Conservation (phyloP, 73 alveolate species). For the Uronychia binucleata region DNA sequence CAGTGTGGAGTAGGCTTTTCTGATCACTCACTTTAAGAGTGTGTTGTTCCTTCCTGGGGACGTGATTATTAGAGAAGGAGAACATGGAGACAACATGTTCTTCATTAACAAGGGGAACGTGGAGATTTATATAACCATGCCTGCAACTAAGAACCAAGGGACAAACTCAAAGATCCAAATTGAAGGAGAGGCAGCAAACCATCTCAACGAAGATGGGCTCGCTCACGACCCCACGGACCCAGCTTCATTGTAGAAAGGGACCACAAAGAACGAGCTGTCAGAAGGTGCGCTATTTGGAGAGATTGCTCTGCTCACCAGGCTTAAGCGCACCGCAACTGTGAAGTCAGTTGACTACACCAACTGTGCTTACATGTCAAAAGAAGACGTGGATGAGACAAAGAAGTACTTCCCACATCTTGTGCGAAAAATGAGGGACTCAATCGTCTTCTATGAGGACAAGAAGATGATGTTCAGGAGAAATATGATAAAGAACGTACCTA, state of each 20-base stretch:
- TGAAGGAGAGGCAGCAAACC: constrained; percentile 41
- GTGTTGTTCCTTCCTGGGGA: constrained; percentile 50
- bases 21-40: constrained; percentile 28
- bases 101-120: constrained; percentile 59
- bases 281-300: constrained; percentile 60
- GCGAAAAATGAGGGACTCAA: constrained; percentile 19
- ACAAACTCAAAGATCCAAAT: constrained; percentile 50
- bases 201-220: not conserved
- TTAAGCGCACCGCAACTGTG: constrained; percentile 51
- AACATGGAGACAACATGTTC: constrained; percentile 47
- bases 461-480: constrained; percentile 59
- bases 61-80: constrained; percentile 43
- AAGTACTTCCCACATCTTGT: constrained; percentile 51
- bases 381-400: constrained; percentile 33
- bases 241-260: not conserved
- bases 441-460: constrained; percentile 35
- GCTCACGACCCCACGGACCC: not conserved
- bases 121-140: constrained; percentile 17
- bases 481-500: constrained; percentile 45
- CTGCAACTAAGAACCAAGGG: not conserved
- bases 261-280: not conserved
- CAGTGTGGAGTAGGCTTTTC: constrained; percentile 35
- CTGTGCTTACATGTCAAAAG: constrained; percentile 44
- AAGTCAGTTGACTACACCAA: constrained; percentile 35
- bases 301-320: constrained; percentile 46